Conservation (phyloP, 2,329 filamentous ascomycete genomes). For the Colletotrichum sansevieriae region DNA sequence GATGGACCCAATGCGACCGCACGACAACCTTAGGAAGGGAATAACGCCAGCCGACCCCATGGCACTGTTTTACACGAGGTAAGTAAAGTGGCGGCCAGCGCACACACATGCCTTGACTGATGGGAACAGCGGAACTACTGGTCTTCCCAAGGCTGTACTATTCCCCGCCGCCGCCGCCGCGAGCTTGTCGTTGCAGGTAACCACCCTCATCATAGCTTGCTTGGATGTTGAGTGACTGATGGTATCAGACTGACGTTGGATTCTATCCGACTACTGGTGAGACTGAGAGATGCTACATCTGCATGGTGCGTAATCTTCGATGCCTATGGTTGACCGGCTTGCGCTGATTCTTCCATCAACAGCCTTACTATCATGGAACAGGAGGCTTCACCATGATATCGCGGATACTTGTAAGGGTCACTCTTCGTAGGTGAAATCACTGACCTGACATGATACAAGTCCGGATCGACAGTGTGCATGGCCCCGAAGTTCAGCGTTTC, state of each 20-base stretch:
- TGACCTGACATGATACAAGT: background rate
- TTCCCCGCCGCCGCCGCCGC: conserved; percentile 65
- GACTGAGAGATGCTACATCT: conserved; percentile 22
- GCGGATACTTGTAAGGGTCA: conserved; percentile 65
- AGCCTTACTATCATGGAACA: conserved; percentile 77
- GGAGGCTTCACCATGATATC: conserved; percentile 71
- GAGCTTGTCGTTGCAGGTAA: conserved; percentile 30
- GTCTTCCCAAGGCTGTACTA: conserved; percentile 78
- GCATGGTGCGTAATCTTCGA: background rate
- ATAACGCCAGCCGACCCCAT: conserved; percentile 68
- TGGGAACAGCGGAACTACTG: conserved; percentile 74
- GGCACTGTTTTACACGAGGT: conserved; percentile 75
- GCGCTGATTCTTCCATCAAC: conserved; percentile 44
- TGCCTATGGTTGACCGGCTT: rapidly evolving
- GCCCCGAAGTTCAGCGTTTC: conserved; percentile 77
- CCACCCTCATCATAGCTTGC: rapidly evolving
- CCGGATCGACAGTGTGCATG: conserved; percentile 69
- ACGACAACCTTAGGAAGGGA: conserved; percentile 65
- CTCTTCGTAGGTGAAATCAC: conserved; percentile 46
- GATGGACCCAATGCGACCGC: conserved; percentile 64
- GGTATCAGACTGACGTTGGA: conserved; percentile 12
- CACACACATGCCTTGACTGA: background rate
- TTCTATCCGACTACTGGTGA: background rate
- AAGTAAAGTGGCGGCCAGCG: rapidly evolving
- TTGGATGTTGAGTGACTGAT: background rate